Base-by-base conservation (phyloP, 2,329 filamentous ascomycete genomes). In the Ascocoryne sarcoides region DNA sequence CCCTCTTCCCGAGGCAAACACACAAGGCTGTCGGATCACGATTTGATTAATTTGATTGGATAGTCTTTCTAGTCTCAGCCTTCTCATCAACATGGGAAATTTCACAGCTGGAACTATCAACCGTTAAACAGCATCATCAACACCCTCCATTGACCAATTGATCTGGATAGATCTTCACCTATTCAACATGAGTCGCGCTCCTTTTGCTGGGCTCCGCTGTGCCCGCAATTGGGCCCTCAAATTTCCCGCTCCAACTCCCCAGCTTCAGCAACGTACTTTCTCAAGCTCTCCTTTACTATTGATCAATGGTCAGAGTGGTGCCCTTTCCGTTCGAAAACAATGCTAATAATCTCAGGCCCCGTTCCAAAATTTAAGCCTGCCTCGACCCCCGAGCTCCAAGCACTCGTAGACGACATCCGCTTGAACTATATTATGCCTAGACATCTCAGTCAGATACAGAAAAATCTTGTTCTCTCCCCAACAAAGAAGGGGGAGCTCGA, bases 401-500 rank as follows among this genome's bases (percentile, higher is more conserved):
- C 58, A 10, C 54, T 69, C 21, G 70, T 84, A 45, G 57, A 60
- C 30, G 60, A 53, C 16, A 68, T 82, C 55, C 75, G 78, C 48
- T 61, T 68, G 33, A 71, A 72, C 50, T 68, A 79, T 58, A 72
- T 83, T 56, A 61, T 83, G 31, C 78, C 78, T n/a, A 61, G 68
- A 21, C 73, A 77, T 55, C 71, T 84, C 19, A 65, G 69, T 16
- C 42, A 56, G 19, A 60, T 62, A 37, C 71, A 82, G 61, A 70
- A 66, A 51, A 65, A 70, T 49, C 65, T 72, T 44, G 60, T 83
- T 50, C 71, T 68, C 61, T 62, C 65, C 43, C 47, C 55, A 10
- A 67, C 65, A 46, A 64, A 68, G 58, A 62, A 65, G 48, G 61
- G 67, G 47, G 60, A 60, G 43, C 68, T 82, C 30, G 61, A 70